Conservation (phyloP, 495 filamentous ascomycete species). For the Jackrogersella multiformis region DNA sequence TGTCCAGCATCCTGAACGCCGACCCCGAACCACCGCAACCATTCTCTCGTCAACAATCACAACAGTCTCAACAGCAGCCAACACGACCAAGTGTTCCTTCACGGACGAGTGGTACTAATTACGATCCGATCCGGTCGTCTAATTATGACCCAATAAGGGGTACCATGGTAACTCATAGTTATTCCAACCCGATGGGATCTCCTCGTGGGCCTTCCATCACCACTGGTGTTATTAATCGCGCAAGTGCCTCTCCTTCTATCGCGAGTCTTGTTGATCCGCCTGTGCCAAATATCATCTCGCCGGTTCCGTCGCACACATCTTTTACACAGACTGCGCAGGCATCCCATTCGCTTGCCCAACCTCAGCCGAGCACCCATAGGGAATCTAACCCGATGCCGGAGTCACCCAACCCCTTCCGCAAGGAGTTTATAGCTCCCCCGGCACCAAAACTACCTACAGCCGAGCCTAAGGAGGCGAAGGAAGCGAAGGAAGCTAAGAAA, state of each 20-base stretch:
- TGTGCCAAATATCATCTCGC: conserved; percentile 56
- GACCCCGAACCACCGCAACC: conserved; percentile 52
- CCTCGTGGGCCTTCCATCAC: conserved; percentile 60
- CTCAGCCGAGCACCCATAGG: conserved; percentile 33
- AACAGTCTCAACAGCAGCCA: conserved; percentile 41
- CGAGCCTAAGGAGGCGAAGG: conserved; percentile 43
- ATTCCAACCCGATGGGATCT: conserved; percentile 64
- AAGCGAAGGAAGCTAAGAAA: conserved; percentile 47
- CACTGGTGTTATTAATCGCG: conserved; percentile 62
- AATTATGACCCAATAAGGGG: conserved; percentile 67
- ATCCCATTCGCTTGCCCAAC: conserved; percentile 31
- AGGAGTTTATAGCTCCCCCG: conserved; percentile 45
- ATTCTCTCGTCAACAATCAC: conserved; percentile 34
- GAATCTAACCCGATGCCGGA: conserved; percentile 42
- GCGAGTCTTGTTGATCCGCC: conserved; percentile 88
- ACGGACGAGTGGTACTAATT: conserved; percentile 77
- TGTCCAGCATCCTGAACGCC: conserved; percentile 61
- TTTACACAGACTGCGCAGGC: conserved; percentile 46
- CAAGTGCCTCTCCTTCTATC: conserved; percentile 89
- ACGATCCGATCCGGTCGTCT: conserved; percentile 84
- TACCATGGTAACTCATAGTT: conserved; percentile 58
- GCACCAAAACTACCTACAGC: conserved; percentile 48
- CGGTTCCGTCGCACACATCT: conserved; percentile 55
- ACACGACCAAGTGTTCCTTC: conserved; percentile 53
- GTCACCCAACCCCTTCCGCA: conserved; percentile 47